phyloP scores from a whole-genome alignment of 1,284 basidiomycete species.

The Coniferiporia sulphurascens region DNA sequence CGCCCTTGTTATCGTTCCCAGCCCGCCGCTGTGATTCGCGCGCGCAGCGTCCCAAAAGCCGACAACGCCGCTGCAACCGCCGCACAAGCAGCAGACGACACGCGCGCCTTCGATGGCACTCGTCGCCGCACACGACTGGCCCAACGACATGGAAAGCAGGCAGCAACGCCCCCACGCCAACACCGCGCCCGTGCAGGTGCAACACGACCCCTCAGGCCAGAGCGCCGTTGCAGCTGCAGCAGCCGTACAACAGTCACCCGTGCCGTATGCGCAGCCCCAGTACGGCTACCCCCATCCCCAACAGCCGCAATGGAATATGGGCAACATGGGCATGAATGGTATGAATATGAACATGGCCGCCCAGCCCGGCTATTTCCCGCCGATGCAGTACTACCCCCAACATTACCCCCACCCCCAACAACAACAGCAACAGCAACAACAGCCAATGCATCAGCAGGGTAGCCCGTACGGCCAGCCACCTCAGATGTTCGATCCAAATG shows the following conservation, averaged over 20 bases:
- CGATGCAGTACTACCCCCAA: slow-evolving; percentile 32
- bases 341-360: slow-evolving; percentile 9
- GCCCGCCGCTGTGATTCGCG: background rate
- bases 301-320: slow-evolving; percentile 14
- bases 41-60: background rate
- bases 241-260: slow-evolving; percentile 4
- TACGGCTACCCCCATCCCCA: slow-evolving; percentile 13
- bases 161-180: slow-evolving; percentile 18
- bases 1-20: slow-evolving; percentile 5
- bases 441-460: slow-evolving; percentile 25
- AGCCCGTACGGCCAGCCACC: slow-evolving; percentile 35
- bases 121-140: slow-evolving; percentile 20
- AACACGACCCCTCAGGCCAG: slow-evolving; percentile 3
- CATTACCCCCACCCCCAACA: slow-evolving; percentile 35
- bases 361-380: slow-evolving; percentile 17
- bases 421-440: slow-evolving; percentile 26
- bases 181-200: background rate
- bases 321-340: slow-evolving; percentile 12
- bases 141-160: slow-evolving; percentile 20
- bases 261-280: slow-evolving; percentile 14
- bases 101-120: slow-evolving; percentile 19
- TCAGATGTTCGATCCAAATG: slow-evolving; percentile 68
- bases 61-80: background rate
- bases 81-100: background rate
- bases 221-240: background rate